Evolutionary conservation across 495 filamentous ascomycete genomes (phyloP).

Genomic region (Penicillium samsonianum): DNA sequence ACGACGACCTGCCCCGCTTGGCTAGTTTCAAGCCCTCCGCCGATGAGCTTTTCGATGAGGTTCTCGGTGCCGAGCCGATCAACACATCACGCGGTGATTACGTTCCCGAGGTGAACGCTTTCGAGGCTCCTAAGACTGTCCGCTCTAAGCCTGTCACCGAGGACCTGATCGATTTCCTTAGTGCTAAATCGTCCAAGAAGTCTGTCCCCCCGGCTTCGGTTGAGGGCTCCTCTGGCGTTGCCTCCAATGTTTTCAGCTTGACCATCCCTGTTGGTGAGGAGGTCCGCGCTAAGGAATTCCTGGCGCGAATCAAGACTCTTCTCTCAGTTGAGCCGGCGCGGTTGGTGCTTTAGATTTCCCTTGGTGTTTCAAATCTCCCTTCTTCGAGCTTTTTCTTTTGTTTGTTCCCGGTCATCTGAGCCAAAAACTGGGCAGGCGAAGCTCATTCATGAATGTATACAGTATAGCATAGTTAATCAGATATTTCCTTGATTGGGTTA

Average conservation of each 20-base stretch:
- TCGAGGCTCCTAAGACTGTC: conserved; percentile 39
- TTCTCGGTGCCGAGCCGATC: conserved; percentile 70
- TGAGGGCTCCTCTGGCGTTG: conserved; percentile 35
- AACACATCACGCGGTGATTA: conserved; percentile 60
- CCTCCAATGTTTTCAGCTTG: conserved; percentile 79
- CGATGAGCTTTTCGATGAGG: conserved; percentile 84
- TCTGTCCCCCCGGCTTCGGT: conserved; percentile 23
- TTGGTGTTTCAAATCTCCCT: conserved; percentile 18
- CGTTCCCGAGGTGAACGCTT: conserved; percentile 70
- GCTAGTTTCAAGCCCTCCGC: conserved; percentile 60
- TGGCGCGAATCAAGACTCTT: conserved; percentile 78
- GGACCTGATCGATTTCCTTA: conserved; percentile 79
- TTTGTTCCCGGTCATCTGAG: conserved; percentile 23
- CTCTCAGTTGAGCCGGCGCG: conserved; percentile 81
- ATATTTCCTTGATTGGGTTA: conserved; percentile 20
- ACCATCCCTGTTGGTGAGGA: conserved; percentile 75
- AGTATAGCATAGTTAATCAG: conserved; percentile 41
- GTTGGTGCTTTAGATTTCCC: conserved; percentile 57
- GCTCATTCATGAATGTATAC: conserved; percentile 27
- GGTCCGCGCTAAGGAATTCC: conserved; percentile 73
- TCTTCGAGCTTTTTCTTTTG: conserved; percentile 18
- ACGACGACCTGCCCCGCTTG: conserved; percentile 75
- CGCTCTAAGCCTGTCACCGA: conserved; percentile 35
- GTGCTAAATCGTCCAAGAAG: conserved; percentile 47
- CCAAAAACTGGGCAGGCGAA: conserved; percentile 13